Conservation (phyloP, 2,329 filamentous ascomycete genomes). For the Colletotrichum sp. region DNA sequence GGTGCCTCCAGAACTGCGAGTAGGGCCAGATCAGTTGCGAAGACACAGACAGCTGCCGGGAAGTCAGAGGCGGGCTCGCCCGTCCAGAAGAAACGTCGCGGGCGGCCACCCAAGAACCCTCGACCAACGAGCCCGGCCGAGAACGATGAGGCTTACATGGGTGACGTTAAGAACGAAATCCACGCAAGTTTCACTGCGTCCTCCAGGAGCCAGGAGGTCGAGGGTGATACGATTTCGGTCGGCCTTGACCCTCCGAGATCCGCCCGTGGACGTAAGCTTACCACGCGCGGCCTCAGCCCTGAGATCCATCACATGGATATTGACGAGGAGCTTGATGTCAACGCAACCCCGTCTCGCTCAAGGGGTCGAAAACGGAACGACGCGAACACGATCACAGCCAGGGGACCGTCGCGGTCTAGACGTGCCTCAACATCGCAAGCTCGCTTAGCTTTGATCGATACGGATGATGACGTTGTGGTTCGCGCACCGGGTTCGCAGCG, state of each 20-base stretch:
- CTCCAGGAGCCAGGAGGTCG: background rate
- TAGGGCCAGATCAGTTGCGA: background rate
- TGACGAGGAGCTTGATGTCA: background rate
- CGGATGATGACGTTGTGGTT: background rate
- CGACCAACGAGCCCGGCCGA: background rate
- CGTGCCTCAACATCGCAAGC: background rate
- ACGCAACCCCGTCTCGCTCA: background rate
- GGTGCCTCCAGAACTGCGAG: background rate
- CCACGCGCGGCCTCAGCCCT: background rate
- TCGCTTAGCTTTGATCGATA: background rate
- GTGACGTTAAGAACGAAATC: background rate
- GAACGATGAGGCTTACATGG: background rate
- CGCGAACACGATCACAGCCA: background rate
- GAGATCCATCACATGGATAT: constrained; percentile 2
- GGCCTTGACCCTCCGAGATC: constrained; percentile 2
- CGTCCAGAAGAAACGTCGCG: constrained; percentile 13
- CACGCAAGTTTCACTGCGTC: background rate
- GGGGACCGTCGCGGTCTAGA: background rate
- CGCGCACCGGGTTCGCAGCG: background rate
- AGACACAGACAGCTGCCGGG: background rate
- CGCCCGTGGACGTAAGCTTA: constrained; percentile 9
- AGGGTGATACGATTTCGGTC: constrained; percentile 3
- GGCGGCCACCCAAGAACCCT: constrained; percentile 15
- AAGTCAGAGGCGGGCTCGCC: background rate
- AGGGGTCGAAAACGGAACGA: background rate